A percentile compares a stretch with the other conserved stretches of the same genome.
These are phyloP conservation scores for Amanita phalloides DNA, from an alignment of 768 basidiomycete species.

Conservation along the genomic window DNA sequence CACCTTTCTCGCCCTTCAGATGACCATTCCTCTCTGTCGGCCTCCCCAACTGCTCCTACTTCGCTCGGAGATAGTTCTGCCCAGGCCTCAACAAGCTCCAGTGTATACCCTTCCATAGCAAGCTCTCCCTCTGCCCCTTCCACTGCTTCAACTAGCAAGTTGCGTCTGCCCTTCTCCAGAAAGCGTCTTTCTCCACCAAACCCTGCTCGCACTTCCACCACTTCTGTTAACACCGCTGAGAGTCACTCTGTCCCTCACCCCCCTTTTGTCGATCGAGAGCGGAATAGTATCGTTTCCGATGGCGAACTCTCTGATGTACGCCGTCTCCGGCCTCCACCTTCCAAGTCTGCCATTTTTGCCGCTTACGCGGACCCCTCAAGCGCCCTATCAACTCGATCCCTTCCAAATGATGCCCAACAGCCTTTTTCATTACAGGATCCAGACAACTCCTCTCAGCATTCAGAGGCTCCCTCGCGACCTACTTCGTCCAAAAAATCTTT, in stretches of 20 bases:
- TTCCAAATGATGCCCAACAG: conserved; percentile 30
- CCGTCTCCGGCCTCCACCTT: conserved; percentile 44
- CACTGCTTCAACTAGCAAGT: conserved; percentile 17
- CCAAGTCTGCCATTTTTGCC: conserved; percentile 54
- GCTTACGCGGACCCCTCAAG: conserved; percentile 40
- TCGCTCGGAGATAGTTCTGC: not conserved
- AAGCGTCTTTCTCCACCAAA: conserved; percentile 8
- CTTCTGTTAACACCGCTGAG: conserved; percentile 1
- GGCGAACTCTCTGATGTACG: conserved; percentile 29
- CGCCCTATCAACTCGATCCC: conserved; percentile 52
- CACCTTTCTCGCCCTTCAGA: not conserved
- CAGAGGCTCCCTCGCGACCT: conserved; percentile 6
- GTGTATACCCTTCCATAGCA: conserved; percentile 14
- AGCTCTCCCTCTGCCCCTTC: conserved; percentile 13
- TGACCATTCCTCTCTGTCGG: not conserved
- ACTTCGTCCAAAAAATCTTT: conserved; percentile 16
- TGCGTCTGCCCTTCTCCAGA: conserved; percentile 28
- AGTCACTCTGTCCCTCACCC: conserved; percentile 15
- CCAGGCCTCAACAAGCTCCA: conserved; percentile 6
- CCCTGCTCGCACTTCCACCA: not conserved
- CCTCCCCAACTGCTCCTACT: not conserved
- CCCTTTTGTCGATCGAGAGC: conserved; percentile 13
- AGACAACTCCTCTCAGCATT: conserved; percentile 7
- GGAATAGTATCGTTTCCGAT: conserved; percentile 32
- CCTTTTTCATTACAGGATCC: conserved; percentile 21